A percentile compares a stretch with the other conserved stretches of the same genome.
phyloP scores from a whole-genome alignment of 768 basidiomycete species.

The Multifurca ochricompacta region DNA sequence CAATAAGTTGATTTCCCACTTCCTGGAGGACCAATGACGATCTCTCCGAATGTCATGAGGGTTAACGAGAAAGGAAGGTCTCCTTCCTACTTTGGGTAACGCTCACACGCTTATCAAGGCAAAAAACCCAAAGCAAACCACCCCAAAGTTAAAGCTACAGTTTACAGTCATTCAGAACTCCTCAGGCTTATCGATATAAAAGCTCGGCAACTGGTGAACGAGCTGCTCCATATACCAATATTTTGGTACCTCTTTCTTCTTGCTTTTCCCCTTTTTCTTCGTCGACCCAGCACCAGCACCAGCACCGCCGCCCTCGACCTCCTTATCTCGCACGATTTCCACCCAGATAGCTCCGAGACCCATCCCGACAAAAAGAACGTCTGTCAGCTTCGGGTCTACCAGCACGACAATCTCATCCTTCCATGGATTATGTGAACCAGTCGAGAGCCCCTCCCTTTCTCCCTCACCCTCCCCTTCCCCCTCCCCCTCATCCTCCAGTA shows the following conservation, averaged over 20 bases:
- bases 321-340: slow-evolving; percentile 42
- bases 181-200: slow-evolving; percentile 29
- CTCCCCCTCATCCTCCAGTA: slow-evolving; percentile 20
- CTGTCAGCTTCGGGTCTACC: slow-evolving; percentile 34
- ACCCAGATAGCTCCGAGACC: slow-evolving; percentile 62
- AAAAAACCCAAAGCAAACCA: too few species aligned
- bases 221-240: slow-evolving; percentile 60
- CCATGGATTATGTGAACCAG: slow-evolving; percentile 38
- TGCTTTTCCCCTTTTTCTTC: slow-evolving; percentile 11
- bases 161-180: background rate
- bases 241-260: slow-evolving; percentile 27
- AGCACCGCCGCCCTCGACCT: slow-evolving; percentile 17
- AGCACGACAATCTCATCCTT: slow-evolving; percentile 55
- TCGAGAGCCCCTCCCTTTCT: background rate
- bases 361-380: slow-evolving; percentile 43
- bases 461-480: background rate
- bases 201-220: slow-evolving; percentile 47
- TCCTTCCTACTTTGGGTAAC: background rate
- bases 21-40: slow-evolving; percentile 81
- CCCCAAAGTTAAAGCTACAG: background rate
- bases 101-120: background rate
- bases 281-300: slow-evolving; percentile 12
- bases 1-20: slow-evolving; percentile 87
- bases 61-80: slow-evolving; percentile 11
- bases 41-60: slow-evolving; percentile 78